Evolutionary conservation across 148 eudicot species (phyloP).

Genomic region (Limonium bicolor): DNA sequence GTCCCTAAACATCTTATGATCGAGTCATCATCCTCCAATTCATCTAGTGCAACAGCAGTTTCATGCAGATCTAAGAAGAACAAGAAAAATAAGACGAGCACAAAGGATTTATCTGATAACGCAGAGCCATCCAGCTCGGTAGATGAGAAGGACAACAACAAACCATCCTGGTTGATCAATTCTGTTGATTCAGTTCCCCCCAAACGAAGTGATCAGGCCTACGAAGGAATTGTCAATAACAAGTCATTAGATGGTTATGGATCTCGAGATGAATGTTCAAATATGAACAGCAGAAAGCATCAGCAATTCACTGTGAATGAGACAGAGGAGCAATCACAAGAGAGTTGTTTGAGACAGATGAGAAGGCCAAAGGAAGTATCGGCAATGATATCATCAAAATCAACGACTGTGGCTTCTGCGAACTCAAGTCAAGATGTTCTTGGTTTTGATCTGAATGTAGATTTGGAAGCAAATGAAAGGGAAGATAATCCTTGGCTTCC

Average conservation of each 20-base stretch:
- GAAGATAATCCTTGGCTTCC: conserved; percentile 6
- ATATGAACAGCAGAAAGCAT: conserved; percentile 9
- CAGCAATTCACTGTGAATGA: not conserved
- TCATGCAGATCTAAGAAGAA: conserved; percentile 9
- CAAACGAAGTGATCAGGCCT: not conserved
- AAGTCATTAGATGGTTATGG: too few species aligned
- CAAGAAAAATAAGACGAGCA: conserved; percentile 9
- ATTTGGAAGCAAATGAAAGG: conserved; percentile 13
- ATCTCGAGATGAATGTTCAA: too few species aligned
- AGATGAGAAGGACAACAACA: not conserved
- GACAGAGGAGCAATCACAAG: not conserved
- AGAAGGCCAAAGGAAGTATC: conserved; percentile 5
- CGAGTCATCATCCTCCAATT: conserved; percentile 23
- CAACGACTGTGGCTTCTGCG: conserved; percentile 3
- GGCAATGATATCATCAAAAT: conserved; percentile 10
- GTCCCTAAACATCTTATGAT: not conserved
- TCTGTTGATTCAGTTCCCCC: not conserved
- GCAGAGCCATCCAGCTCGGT: conserved; percentile 6
- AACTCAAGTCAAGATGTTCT: conserved; percentile 1
- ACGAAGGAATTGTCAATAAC: not conserved
- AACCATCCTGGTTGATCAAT: too few species aligned
- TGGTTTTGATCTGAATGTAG: conserved; percentile 47
- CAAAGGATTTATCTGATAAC: conserved; percentile 4
- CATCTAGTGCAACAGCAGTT: conserved; percentile 4
- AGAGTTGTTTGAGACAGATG: not conserved